Evolutionary conservation across 202 grass and related monocot species (phyloP).

Genomic region (Alloteropsis angusta): DNA sequence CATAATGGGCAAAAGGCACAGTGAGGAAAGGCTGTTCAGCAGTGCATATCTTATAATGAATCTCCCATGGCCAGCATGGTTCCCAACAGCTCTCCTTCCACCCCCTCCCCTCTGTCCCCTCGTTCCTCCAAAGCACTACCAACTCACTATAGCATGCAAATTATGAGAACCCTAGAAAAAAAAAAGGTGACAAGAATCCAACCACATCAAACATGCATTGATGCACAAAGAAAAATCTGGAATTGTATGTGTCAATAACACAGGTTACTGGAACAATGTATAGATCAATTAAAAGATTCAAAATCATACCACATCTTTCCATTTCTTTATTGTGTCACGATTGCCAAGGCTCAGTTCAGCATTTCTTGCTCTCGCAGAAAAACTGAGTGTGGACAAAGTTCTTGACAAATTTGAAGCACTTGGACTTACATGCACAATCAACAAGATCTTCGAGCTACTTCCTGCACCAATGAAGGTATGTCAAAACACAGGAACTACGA

Average conservation of each 20-base stretch:
- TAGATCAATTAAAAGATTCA: slow-evolving; percentile 21
- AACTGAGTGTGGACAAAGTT: slow-evolving; percentile 83
- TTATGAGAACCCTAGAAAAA: not conserved
- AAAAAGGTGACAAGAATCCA: not conserved
- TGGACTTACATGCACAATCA: slow-evolving; percentile 88
- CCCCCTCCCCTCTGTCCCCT: not conserved
- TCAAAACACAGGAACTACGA: slow-evolving; percentile 3
- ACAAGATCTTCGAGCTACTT: slow-evolving; percentile 77
- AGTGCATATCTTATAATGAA: not conserved
- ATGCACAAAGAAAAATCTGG: not conserved
- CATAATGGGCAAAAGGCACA: not conserved
- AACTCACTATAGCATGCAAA: not conserved
- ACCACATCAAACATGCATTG: not conserved
- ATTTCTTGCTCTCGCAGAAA: slow-evolving; percentile 91
- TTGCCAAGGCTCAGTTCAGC: slow-evolving; percentile 96
- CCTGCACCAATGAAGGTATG: slow-evolving; percentile 39
- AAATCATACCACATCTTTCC: slow-evolving; percentile 87
- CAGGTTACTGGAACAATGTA: not conserved
- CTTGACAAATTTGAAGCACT: slow-evolving; percentile 86
- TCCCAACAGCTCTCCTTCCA: not conserved
- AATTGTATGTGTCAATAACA: not conserved
- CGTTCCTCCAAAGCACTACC: not conserved
- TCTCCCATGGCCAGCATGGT: not conserved
- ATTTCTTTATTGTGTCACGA: slow-evolving; percentile 99
- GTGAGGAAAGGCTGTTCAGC: not conserved